A percentile compares a stretch with the other conserved stretches of the same genome.
phyloP scores from a whole-genome alignment of 1,139 yeast genomes.

The Taphrina confusa region DNA sequence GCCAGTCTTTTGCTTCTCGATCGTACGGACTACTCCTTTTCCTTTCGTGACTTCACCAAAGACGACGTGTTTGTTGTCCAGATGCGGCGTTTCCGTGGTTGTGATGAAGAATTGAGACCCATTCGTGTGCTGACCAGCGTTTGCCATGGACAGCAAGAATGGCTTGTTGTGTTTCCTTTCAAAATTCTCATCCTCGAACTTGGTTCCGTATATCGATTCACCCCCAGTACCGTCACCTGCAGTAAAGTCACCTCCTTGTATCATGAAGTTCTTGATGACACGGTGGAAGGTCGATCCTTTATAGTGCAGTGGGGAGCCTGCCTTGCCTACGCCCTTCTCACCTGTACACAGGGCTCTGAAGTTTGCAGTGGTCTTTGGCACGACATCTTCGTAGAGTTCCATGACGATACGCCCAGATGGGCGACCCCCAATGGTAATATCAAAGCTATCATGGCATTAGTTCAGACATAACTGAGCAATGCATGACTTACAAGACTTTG shows the following conservation, averaged over 20 bases:
- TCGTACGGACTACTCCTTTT: slow-evolving; percentile 71
- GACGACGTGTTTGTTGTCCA: slow-evolving; percentile 91
- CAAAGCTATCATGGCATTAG: slow-evolving; percentile 49
- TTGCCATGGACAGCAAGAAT: slow-evolving; percentile 82
- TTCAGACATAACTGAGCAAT: not conserved
- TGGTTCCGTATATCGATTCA: slow-evolving; percentile 95
- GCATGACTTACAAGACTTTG: slow-evolving; percentile 10
- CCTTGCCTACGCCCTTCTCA: slow-evolving; percentile 77
- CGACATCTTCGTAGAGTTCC: slow-evolving; percentile 54
- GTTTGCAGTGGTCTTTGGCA: slow-evolving; percentile 91
- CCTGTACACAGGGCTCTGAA: slow-evolving; percentile 90
- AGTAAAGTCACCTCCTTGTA: slow-evolving; percentile 97
- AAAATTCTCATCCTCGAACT: slow-evolving; percentile 92
- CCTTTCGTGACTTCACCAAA: slow-evolving; percentile 89
- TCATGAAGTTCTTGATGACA: slow-evolving; percentile 82
- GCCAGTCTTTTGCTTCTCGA: slow-evolving; percentile 54
- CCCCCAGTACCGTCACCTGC: slow-evolving; percentile 92
- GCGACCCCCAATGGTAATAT: slow-evolving; percentile 62
- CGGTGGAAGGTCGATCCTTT: slow-evolving; percentile 87
- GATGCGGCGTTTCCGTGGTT: slow-evolving; percentile 65
- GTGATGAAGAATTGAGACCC: slow-evolving; percentile 95
- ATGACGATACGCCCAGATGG: slow-evolving; percentile 68
- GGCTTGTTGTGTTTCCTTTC: slow-evolving; percentile 73
- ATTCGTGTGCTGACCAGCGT: slow-evolving; percentile 90
- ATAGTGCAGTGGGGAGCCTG: slow-evolving; percentile 52